phyloP scores from a whole-genome alignment of 495 filamentous ascomycete species.

The Podospora conica region DNA sequence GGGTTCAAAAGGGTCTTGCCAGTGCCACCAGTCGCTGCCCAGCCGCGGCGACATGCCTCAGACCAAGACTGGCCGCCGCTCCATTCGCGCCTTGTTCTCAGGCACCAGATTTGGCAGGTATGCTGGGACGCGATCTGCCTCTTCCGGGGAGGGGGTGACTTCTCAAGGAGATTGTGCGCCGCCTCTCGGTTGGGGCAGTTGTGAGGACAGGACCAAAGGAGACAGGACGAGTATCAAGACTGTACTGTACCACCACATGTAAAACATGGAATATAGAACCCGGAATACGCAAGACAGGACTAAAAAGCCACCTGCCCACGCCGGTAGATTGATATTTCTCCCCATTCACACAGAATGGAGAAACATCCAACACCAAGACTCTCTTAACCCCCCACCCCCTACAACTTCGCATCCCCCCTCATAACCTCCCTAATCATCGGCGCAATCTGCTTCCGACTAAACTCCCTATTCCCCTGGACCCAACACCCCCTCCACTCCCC shows the following conservation, averaged over 20 bases:
- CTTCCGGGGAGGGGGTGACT: neutral
- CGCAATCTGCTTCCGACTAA: slow-evolving; percentile 85
- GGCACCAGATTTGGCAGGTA: neutral
- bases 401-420: slow-evolving; percentile 30
- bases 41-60: neutral
- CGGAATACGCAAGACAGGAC: neutral
- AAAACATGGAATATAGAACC: neutral
- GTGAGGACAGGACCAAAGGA: neutral
- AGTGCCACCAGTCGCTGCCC: neutral
- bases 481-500: slow-evolving; percentile 50
- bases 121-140: neutral
- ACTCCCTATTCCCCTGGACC: slow-evolving; percentile 58
- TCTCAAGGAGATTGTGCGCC: neutral
- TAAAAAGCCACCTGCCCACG: neutral
- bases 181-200: neutral
- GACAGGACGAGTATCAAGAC: neutral
- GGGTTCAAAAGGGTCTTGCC: neutral
- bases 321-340: neutral
- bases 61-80: neutral
- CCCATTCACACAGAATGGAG: neutral
- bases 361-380: neutral
- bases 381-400: slow-evolving; percentile 5
- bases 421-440: slow-evolving; percentile 70
- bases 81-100: neutral
- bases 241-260: neutral